phyloP scores from a whole-genome alignment of 1,139 yeast genomes.

The Suzukiozyma palmioleophila region DNA sequence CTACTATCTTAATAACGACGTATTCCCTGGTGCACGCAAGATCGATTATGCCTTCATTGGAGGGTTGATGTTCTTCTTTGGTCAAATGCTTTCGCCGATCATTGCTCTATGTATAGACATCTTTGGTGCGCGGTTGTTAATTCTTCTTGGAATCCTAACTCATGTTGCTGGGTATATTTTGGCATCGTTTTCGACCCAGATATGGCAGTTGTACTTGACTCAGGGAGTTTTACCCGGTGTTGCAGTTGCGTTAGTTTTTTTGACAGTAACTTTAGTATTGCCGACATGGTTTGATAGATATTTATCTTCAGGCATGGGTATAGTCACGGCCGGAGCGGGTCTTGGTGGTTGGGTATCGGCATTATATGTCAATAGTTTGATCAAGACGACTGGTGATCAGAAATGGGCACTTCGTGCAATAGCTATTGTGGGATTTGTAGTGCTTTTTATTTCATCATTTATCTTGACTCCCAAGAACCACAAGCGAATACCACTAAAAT shows the following conservation, averaged over 20 bases:
- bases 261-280: conserved; percentile 53
- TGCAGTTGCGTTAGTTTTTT: conserved; percentile 56
- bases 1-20: conserved; percentile 42
- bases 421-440: conserved; percentile 44
- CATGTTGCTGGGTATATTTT: conserved; percentile 56
- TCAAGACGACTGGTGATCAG: conserved; percentile 50
- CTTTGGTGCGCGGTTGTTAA: conserved; percentile 30
- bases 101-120: conserved; percentile 30
- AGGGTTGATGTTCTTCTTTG: conserved; percentile 56
- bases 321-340: conserved; percentile 59
- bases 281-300: conserved; percentile 62
- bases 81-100: conserved; percentile 57
- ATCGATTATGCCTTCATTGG: conserved; percentile 68
- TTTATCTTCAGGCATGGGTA: conserved; percentile 57
- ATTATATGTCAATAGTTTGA: conserved; percentile 42
- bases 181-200: conserved; percentile 58
- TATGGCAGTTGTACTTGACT: conserved; percentile 66
- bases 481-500: conserved; percentile 20
- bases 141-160: conserved; percentile 45
- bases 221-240: conserved; percentile 67
- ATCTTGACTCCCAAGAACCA: conserved; percentile 46
- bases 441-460: conserved; percentile 28
- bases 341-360: conserved; percentile 60
- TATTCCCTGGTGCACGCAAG: conserved; percentile 54
- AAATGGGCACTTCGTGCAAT: conserved; percentile 65